These are phyloP conservation scores for Annulohypoxylon nitens DNA, from an alignment of 495 filamentous ascomycete species.

Conservation along the genomic window DNA sequence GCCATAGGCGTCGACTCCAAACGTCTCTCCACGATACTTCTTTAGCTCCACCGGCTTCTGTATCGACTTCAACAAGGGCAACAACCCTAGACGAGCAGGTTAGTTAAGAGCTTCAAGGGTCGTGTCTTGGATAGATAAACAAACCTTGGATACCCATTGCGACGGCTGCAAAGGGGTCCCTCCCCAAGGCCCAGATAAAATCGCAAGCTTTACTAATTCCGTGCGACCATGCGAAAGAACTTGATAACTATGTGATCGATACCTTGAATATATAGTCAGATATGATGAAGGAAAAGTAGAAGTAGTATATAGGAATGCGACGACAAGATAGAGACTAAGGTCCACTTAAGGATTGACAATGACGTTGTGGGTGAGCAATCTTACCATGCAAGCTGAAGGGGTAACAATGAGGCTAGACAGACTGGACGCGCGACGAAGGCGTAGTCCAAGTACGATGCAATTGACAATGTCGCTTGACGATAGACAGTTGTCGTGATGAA, in stretches of 20 bases:
- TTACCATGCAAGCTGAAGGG: background rate
- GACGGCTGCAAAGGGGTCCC: conserved; percentile 37
- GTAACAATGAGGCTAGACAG: background rate
- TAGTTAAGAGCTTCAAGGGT: conserved; percentile 32
- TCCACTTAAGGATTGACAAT: background rate
- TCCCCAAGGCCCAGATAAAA: conserved; percentile 17
- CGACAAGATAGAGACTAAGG: background rate
- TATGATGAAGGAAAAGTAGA: background rate
- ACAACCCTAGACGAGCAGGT: conserved; percentile 70
- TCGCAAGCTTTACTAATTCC: conserved; percentile 7
- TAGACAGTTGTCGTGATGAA: background rate
- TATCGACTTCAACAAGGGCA: conserved; percentile 94
- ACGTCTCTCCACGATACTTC: conserved; percentile 86
- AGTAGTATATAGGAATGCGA: background rate
- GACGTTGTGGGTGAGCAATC: background rate
- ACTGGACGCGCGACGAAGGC: background rate
- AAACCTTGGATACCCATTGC: conserved; percentile 81
- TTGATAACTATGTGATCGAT: background rate
- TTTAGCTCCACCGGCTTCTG: conserved; percentile 89
- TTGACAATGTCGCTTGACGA: background rate
- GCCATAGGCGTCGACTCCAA: conserved; percentile 96
- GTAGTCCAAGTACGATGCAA: background rate
- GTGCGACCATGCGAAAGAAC: conserved; percentile 24
- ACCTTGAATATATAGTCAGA: background rate
- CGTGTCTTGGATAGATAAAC: conserved; percentile 1